A percentile compares a stretch with the other conserved stretches of the same genome.
Evolutionary conservation across 1,139 yeast genomes (phyloP).

Genomic region (Geotrichum siamense): DNA sequence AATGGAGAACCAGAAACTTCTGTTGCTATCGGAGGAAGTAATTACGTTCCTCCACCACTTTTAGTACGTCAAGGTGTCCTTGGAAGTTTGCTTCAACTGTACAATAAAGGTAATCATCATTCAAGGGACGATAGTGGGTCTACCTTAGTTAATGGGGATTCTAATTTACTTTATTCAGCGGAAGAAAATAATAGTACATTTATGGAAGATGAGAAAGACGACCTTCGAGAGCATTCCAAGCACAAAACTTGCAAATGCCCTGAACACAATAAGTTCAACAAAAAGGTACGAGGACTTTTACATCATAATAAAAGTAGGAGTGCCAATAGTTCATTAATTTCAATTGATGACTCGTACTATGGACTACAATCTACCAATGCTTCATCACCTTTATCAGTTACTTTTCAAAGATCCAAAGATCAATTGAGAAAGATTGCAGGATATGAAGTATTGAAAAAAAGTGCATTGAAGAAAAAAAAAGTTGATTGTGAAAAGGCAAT

Average conservation of each 20-base stretch:
- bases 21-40: constrained; percentile 26
- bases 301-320: constrained; percentile 9
- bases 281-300: constrained; percentile 4
- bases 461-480: constrained; percentile 29
- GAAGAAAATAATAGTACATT: not conserved
- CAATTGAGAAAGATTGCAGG: constrained; percentile 4
- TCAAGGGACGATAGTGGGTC: not conserved
- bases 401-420: constrained; percentile 5
- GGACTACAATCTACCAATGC: not conserved
- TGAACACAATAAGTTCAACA: not conserved
- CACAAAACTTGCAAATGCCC: constrained; percentile 4
- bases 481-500: constrained; percentile 52
- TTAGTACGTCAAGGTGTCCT: constrained; percentile 77
- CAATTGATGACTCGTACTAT: not conserved
- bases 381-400: not conserved
- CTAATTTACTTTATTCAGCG: not conserved
- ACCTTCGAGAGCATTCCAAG: constrained; percentile 1
- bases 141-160: constrained; percentile 2
- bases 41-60: constrained; percentile 62
- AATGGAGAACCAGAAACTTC: constrained; percentile 4
- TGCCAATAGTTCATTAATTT: not conserved
- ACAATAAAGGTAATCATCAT: constrained; percentile 35
- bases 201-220: constrained; percentile 3
- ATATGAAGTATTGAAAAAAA: constrained; percentile 13
- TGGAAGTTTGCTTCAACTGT: constrained; percentile 63